These are phyloP conservation scores for Kappamyces sp. DNA, from an alignment of 192 early-diverging fungal genomes.

Conservation along the genomic window DNA sequence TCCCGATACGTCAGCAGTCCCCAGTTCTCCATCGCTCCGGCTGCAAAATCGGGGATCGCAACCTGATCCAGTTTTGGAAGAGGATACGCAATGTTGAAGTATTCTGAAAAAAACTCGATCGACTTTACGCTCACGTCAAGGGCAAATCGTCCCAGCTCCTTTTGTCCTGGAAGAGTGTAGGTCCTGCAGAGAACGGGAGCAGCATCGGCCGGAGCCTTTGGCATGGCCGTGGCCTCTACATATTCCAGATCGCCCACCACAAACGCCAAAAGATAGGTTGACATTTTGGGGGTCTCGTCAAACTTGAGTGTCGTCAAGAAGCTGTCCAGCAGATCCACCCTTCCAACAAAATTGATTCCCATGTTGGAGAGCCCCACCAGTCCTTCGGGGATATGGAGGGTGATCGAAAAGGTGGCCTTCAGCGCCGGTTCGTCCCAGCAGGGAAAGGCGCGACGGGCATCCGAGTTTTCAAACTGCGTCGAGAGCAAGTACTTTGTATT, in stretches of 20 bases:
- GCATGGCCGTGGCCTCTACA: slow-evolving; percentile 58
- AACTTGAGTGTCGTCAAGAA: slow-evolving; percentile 67
- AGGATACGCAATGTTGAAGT: slow-evolving; percentile 75
- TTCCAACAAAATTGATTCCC: slow-evolving; percentile 53
- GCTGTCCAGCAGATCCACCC: slow-evolving; percentile 23
- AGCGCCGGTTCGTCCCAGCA: slow-evolving; percentile 74
- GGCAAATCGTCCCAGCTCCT: slow-evolving; percentile 66
- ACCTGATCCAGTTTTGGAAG: slow-evolving; percentile 73
- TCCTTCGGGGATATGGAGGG: slow-evolving; percentile 59
- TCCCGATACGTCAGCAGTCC: slow-evolving; percentile 77
- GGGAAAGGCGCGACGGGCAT: slow-evolving; percentile 86
- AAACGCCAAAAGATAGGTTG: slow-evolving; percentile 83
- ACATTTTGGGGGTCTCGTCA: slow-evolving; percentile 72
- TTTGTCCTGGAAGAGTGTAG: slow-evolving; percentile 65
- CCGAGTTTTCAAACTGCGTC: slow-evolving; percentile 96
- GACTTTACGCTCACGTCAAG: slow-evolving; percentile 43
- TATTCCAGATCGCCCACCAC: slow-evolving; percentile 80
- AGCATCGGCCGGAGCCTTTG: slow-evolving; percentile 35
- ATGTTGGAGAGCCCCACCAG: slow-evolving; percentile 85
- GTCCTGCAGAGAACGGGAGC: slow-evolving; percentile 67
- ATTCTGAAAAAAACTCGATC: slow-evolving; percentile 69
- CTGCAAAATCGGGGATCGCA: slow-evolving; percentile 78
- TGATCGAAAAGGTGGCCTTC: slow-evolving; percentile 87
- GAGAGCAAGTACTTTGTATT: slow-evolving; percentile 63
- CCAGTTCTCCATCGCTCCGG: slow-evolving; percentile 87